Evolutionary conservation across 768 basidiomycete species (phyloP).

Genomic region (Naganishia antarctica): DNA sequence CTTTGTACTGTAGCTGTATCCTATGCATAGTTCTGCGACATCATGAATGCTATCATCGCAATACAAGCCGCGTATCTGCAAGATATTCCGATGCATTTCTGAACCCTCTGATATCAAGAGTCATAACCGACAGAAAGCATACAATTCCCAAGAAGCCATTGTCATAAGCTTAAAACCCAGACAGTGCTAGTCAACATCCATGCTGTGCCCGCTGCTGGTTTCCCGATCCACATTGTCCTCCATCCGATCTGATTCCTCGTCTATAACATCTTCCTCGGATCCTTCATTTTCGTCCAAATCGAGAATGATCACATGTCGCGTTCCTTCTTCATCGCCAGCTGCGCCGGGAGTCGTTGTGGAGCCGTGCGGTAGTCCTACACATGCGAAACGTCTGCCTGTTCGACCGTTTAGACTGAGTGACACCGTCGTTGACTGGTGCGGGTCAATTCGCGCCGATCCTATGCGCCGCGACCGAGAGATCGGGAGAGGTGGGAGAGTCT

Average conservation of each 20-base stretch:
- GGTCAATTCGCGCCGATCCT: neutral
- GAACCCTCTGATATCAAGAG: no score
- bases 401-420: slow-evolving; percentile 19
- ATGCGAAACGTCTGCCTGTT: slow-evolving; percentile 19
- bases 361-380: slow-evolving; percentile 2
- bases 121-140: no score
- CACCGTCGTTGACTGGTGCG: neutral
- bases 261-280: neutral
- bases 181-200: neutral
- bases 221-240: neutral
- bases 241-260: neutral
- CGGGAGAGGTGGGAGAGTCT: neutral
- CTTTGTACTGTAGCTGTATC: neutral
- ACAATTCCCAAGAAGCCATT: no score
- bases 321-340: neutral
- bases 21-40: no score
- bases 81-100: no score
- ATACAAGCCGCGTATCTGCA: no score
- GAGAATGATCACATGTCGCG: neutral
- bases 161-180: no score
- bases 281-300: slow-evolving; percentile 17
- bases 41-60: no score
- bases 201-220: neutral
- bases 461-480: slow-evolving; percentile 10
- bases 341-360: neutral